Evolutionary conservation across 345 rosid genomes (phyloP), one percentile per base, ranked within the genome.

Genomic region (Pistacia vera): DNA sequence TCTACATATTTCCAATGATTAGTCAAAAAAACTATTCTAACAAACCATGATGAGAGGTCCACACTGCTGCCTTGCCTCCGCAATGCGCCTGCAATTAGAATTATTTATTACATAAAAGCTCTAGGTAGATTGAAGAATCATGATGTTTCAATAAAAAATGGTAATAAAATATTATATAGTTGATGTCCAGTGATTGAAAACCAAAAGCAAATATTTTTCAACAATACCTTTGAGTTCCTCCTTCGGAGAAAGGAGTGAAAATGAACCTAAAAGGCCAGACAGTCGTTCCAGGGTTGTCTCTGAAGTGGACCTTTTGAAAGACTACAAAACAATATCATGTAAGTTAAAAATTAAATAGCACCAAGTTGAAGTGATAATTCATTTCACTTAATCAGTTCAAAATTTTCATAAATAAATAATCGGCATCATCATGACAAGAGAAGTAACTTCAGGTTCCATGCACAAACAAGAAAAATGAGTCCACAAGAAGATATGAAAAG

Each of bases 201-300:
- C 18, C 3, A 10, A 58, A 66, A 71, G 72, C 54, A 66, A 55
- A 54, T 35, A 49, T 48, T 75, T 16, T 68, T 63, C 63, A 18
- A 51, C 46, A n/a, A 20, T 85, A 93, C 98, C 95, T 84, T 70
- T 91, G 41, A 79, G 58, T 64, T 85, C 93, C 69, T 89, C 97
- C 81, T 84, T 85, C 62, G 79, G 93, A 4, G 94, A 66, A 74
- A 81, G 83, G 12, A 82, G 84, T 63, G 95, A 89, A 81, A 96
- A 85, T 52, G 97, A 89, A 80, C 91, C 92, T 48, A 93, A 75
- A 33, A 93, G 72, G 72, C 89, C 93, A 33, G 97, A 91, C 71
- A 92, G 71, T 35, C 87, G 87, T 84, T 93, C 99, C 63, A 93
- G 72, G 62, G 99, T 83, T 44, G 96, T 85, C 77, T 95, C 99